Evolutionary conservation across 140 eudicot genomes (phyloP).

Genomic region (Ambrosia hybrid): DNA sequence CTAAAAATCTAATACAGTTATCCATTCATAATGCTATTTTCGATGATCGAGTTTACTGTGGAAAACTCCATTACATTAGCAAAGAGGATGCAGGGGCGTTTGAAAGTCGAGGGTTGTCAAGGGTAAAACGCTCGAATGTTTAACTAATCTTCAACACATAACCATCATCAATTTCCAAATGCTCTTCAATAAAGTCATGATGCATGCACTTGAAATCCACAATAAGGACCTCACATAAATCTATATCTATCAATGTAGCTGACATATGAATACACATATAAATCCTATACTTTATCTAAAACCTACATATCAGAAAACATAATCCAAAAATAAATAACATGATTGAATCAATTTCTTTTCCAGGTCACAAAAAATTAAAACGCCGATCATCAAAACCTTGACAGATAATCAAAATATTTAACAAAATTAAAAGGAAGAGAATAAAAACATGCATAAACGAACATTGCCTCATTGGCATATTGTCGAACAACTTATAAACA

Average conservation of each 20-base stretch:
- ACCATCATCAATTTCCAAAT: slow-evolving; percentile 3
- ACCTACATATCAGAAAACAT: slow-evolving; percentile 12
- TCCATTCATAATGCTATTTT: slow-evolving; percentile 6
- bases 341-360: slow-evolving; percentile 4
- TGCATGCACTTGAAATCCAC: not conserved
- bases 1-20: not conserved
- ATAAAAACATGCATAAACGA: slow-evolving; percentile 16
- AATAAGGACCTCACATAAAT: slow-evolving; percentile 11
- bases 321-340: not conserved
- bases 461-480: slow-evolving; percentile 7
- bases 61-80: not conserved
- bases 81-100: slow-evolving; percentile 3
- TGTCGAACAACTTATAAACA: slow-evolving; percentile 1
- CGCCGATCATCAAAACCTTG: not conserved
- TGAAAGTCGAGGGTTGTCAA: not conserved
- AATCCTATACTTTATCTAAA: slow-evolving; percentile 5
- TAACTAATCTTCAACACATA: slow-evolving; percentile 2
- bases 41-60: not conserved
- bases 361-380: slow-evolving; percentile 1
- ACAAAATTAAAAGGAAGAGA: not conserved
- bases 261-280: not conserved
- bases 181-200: not conserved
- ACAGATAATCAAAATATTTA: slow-evolving; percentile 15
- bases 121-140: slow-evolving; percentile 1
- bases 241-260: slow-evolving; percentile 1